Percentiles rank a stretch among this genome's conserved stretches.
phyloP scores from a whole-genome alignment of 2,329 filamentous ascomycete genomes.

The Ceratocystis ficicola region DNA sequence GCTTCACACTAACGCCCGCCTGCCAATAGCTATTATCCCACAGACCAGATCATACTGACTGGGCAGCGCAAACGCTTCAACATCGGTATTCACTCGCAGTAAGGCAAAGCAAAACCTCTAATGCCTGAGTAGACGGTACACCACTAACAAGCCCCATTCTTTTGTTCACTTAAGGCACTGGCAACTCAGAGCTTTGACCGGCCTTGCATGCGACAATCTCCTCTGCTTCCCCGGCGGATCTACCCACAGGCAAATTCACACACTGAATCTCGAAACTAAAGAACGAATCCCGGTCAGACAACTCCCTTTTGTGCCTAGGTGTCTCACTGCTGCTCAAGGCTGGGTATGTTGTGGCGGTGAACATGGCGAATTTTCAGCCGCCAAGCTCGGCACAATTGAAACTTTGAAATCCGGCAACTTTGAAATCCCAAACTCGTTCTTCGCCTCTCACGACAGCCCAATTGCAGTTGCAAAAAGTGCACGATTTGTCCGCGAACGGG shows the following conservation, averaged over 20 bases:
- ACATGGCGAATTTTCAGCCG: constrained; percentile 72
- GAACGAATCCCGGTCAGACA: constrained; percentile 34
- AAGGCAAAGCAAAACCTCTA: constrained; percentile 28
- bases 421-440: background rate
- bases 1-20: constrained; percentile 10
- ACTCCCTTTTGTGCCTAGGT: constrained; percentile 64
- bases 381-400: constrained; percentile 40
- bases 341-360: constrained; percentile 89
- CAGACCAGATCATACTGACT: constrained; percentile 50
- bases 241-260: constrained; percentile 53
- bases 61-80: constrained; percentile 55
- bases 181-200: constrained; percentile 83
- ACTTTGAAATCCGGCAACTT: constrained; percentile 7
- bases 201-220: constrained; percentile 59
- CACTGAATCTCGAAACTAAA: constrained; percentile 59
- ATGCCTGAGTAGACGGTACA: background rate
- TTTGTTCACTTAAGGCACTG: constrained; percentile 48
- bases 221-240: constrained; percentile 75
- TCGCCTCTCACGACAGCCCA: background rate
- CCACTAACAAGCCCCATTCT: constrained; percentile 23
- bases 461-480: constrained; percentile 32
- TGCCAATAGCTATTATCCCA: constrained; percentile 46
- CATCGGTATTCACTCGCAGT: constrained; percentile 54
- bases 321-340: constrained; percentile 71
- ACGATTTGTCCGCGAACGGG: constrained; percentile 47